Percentiles rank a stretch among this genome's conserved stretches.
Evolutionary conservation across 2,329 filamentous ascomycete species (phyloP).

Genomic region (Stagonosporopsis chrysanthemi): DNA sequence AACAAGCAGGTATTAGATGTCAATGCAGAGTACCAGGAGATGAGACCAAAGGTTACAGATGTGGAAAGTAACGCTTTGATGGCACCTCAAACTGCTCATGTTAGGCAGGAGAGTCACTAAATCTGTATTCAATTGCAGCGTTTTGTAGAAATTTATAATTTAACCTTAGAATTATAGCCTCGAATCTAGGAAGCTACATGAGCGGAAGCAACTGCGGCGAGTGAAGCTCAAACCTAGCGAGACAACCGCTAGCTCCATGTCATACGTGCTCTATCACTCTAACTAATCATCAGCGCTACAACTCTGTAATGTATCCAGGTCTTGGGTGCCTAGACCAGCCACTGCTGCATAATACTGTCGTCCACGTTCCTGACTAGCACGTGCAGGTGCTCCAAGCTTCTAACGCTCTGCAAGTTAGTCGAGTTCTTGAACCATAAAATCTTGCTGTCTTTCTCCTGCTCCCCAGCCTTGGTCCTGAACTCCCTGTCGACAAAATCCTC

Average conservation of each 20-base stretch:
- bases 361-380: slow-evolving; percentile 74
- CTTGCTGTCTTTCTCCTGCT: slow-evolving; percentile 52
- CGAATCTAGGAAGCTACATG: neutral
- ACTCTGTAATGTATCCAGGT: neutral
- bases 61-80: slow-evolving; percentile 13
- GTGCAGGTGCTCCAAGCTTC: slow-evolving; percentile 76
- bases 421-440: slow-evolving; percentile 73
- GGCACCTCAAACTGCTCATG: slow-evolving; percentile 8
- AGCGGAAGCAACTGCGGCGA: neutral
- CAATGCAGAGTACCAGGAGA: slow-evolving; percentile 14
- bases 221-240: too few species aligned
- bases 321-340: slow-evolving; percentile 1
- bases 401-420: slow-evolving; percentile 66
- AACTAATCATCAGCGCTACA: neutral
- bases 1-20: slow-evolving; percentile 30
- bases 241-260: neutral
- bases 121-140: neutral
- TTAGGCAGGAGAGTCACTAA: slow-evolving; percentile 3
- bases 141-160: neutral
- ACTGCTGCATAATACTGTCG: slow-evolving; percentile 54
- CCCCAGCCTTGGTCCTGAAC: slow-evolving; percentile 55
- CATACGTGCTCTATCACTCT: neutral
- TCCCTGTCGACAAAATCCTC: slow-evolving; percentile 47
- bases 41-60: slow-evolving; percentile 16
- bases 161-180: neutral